A percentile compares a stretch with the other conserved stretches of the same genome.
Conservation (phyloP, 2,329 filamentous ascomycete species). For the Trichoderma koningiopsis region DNA sequence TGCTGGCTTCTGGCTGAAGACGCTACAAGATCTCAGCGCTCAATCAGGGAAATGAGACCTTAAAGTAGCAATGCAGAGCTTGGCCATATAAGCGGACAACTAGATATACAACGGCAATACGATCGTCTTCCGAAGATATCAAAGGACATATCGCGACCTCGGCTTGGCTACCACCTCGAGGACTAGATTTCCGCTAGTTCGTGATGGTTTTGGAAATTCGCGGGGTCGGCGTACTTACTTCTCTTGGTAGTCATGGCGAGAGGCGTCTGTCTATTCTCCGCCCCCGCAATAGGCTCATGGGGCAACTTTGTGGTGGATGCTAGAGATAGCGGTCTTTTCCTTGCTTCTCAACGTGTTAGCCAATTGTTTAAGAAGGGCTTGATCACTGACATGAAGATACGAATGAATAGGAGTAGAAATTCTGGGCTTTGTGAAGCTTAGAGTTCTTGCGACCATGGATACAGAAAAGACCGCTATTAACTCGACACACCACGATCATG, state of each 20-base stretch:
- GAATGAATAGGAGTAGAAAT: not conserved
- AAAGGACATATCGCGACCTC: not conserved
- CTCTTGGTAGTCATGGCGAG: not conserved
- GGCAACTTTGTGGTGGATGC: not conserved
- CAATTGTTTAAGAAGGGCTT: not conserved
- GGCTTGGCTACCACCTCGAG: not conserved
- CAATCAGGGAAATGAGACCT: not conserved
- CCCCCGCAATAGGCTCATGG: not conserved
- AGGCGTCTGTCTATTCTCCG: not conserved
- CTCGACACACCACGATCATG: not conserved
- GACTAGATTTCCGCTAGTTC: not conserved
- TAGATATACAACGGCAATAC: not conserved
- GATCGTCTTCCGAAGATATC: not conserved
- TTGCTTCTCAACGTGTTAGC: not conserved
- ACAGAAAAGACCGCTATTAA: not conserved
- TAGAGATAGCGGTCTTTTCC: not conserved
- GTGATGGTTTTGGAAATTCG: not conserved
- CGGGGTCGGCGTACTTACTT: not conserved
- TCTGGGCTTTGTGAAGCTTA: not conserved
- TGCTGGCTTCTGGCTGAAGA: not conserved
- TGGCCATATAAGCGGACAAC: not conserved
- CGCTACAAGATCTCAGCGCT: not conserved
- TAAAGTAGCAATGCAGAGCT: not conserved
- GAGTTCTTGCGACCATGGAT: not conserved
- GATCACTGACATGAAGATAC: not conserved